phyloP scores from a whole-genome alignment of 2,329 filamentous ascomycete species.

The Exophiala alcalophila region DNA sequence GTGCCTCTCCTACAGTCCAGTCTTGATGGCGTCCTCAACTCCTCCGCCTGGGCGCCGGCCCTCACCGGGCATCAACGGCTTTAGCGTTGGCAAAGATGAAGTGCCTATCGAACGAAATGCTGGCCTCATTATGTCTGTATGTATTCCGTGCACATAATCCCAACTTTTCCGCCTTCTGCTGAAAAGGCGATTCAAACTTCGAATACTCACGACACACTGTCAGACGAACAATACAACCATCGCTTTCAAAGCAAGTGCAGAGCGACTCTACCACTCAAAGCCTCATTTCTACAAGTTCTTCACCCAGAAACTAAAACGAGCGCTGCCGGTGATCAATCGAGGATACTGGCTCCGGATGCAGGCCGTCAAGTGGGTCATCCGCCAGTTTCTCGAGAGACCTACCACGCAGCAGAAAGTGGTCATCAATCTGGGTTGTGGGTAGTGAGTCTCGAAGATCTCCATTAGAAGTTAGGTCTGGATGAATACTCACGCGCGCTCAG shows the following conservation, averaged over 20 bases:
- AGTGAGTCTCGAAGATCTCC: too few species aligned
- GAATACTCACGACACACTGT: background rate
- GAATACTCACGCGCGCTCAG: too few species aligned
- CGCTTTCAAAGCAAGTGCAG: conserved; percentile 88
- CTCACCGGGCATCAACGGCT: background rate
- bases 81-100: conserved; percentile 3
- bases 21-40: too few species aligned
- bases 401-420: conserved; percentile 34
- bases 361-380: conserved; percentile 73
- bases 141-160: too few species aligned
- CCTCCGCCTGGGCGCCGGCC: background rate
- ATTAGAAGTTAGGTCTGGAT: too few species aligned
- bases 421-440: conserved; percentile 30
- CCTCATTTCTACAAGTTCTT: conserved; percentile 85
- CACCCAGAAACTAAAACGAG: conserved; percentile 75
- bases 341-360: conserved; percentile 85
- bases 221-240: conserved; percentile 89
- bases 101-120: conserved; percentile 11
- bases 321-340: conserved; percentile 82
- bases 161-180: background rate
- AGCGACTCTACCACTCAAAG: conserved; percentile 77
- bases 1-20: too few species aligned
- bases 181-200: background rate
- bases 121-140: conserved; percentile 15
- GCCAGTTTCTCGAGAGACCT: conserved; percentile 63